Base-by-base conservation (phyloP, 345 rosid genomes). In the Eucalyptus paniculata region DNA sequence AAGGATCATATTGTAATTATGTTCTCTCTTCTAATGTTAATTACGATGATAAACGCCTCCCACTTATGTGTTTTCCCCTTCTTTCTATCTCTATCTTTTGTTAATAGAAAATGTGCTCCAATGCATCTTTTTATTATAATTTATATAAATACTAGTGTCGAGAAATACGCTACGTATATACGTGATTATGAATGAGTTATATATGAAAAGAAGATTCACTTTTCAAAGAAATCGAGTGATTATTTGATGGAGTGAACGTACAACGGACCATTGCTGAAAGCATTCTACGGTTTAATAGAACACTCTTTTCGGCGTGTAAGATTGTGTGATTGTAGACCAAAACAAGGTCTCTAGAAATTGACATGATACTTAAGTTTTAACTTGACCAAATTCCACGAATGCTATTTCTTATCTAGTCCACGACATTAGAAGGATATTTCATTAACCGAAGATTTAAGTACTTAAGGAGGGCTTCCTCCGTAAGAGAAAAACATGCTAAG, bases 321-420 rank as follows among this genome's bases (percentile, higher is more conserved):
- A 72, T 5, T 9, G 83, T 2, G 3, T 34, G 1, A 11, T 9
- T 0, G 0, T 10, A 72, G 15, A 6, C 3, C 12, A 9, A 69
- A 32, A 69, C 24, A 4, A 19, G 81, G 13, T 34, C 83, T 21
- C 83, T 0, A 40, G 30, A 37, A 11, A 77, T 21, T 21, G 83
- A 21, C 16, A 11, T 13, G 16, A 77, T 10, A 3, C 82, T 37
- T 19, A 11, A 72, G 45, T 72, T 72, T n/a, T 2, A 37, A 3
- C 45, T 72, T 19, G 85, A 40, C 47, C 16, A 21, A 77, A 77
- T 40, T 77, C 47, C 85, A 3, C 30, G 1, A 12, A 40, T 3
- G 47, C 47, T 40, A 77, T 1, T 24, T 77, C 28, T 77, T 21
- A 21, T 40, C 14, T 23, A 40, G 85, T 40, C 83, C 17, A 21